Evolutionary conservation across 108 stramenopile genomes (phyloP).

Genomic region (Halocafeteria seosinensis): DNA sequence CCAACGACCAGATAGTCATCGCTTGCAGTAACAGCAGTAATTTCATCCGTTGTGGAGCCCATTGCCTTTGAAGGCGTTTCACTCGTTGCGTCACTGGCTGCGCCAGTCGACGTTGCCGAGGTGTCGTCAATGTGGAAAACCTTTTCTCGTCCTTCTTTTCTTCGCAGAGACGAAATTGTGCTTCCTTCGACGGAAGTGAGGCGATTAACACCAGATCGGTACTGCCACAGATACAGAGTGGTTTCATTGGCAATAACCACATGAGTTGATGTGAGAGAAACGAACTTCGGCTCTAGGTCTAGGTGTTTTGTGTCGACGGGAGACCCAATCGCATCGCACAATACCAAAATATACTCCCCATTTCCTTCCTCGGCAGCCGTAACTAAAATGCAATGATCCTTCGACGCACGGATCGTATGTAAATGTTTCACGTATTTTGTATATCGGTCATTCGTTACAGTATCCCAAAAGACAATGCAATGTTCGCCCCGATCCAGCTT

Average conservation of each 20-base stretch:
- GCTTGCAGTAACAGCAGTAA: constrained; percentile 22
- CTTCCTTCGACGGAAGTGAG: not conserved
- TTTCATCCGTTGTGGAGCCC: constrained; percentile 7
- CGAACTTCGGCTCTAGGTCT: constrained; percentile 11
- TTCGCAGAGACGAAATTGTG: constrained; percentile 2
- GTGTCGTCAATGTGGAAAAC: constrained; percentile 24
- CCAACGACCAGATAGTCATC: constrained; percentile 26
- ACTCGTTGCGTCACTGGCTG: not conserved
- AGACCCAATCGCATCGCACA: constrained; percentile 28
- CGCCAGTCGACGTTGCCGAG: not conserved
- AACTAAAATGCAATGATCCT: constrained; percentile 7
- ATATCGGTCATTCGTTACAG: constrained; percentile 16
- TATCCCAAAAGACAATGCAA: constrained; percentile 41
- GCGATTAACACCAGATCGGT: constrained; percentile 1
- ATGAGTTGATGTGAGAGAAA: constrained; percentile 22
- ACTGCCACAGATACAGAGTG: constrained; percentile 44
- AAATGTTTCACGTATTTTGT: constrained; percentile 12
- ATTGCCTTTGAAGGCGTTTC: not conserved
- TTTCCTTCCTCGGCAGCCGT: not conserved
- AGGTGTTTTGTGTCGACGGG: constrained; percentile 14
- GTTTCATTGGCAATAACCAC: constrained; percentile 26
- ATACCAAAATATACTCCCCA: not conserved
- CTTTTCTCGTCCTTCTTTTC: constrained; percentile 21
- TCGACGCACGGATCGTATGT: constrained; percentile 1
- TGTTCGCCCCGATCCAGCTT: constrained; percentile 15